Evolutionary conservation across 2,329 filamentous ascomycete genomes (phyloP), one percentile per base, ranked within the genome.

Genomic region (Stachybotrys elegans): DNA sequence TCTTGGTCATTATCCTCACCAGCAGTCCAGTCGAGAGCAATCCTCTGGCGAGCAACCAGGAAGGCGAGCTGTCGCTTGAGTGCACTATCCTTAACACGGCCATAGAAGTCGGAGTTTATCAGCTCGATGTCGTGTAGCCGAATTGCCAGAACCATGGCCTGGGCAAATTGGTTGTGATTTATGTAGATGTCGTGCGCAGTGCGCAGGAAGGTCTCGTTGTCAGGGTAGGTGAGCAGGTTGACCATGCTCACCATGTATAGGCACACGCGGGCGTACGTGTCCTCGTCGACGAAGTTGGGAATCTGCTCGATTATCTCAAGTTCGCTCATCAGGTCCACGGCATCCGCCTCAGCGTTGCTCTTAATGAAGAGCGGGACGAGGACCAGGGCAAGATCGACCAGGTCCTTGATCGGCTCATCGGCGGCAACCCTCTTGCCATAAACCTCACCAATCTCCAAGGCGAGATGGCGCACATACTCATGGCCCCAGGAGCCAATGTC

Each of bases 181-280:
- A 90, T 84, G 71, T 98, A 98, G 61, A 98, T 94, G 51, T 84
- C 79, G 70, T 97, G 93, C 39, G 92, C 91, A 7, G 92, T 95
- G 52, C 83, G 84, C 48, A 98, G 83, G 69, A 98, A 97, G 57
- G 88, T 84, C 62, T 96, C 88, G 67, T 98, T 96, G 68, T 98
- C 93, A 35, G 93, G 93, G 61, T 95, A 97, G 43, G 93, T 96
- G 64, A 98, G 82, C 17, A 98, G 80, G 61, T 93, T 95, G 54
- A 98, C 93, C 88, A 97, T 97, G 73, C 89, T 95, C 57, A 95
- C 89, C 85, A 98, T 95, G 71, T 98, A 98, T 54, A 98, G 71
- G 63, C 93, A 97, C 44, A 96, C 93, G 59, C 93, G 78, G 42
- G 86, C 76, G 64, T 95, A 98, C 21, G 91, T 97, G 69, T 97